phyloP scores from a whole-genome alignment of 441 rosid species.

The Jatropha podagrica region DNA sequence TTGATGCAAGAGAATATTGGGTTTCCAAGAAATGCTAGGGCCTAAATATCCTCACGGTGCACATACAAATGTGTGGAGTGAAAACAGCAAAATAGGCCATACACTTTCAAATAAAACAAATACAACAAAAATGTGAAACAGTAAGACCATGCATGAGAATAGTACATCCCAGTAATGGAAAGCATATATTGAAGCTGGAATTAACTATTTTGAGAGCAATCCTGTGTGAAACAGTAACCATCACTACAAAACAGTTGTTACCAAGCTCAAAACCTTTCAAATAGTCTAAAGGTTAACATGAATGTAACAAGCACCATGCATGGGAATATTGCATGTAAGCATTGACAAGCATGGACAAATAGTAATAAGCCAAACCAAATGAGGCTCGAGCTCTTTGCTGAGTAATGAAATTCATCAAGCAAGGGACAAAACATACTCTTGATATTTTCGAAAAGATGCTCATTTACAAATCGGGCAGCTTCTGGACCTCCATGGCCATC shows the following conservation, averaged over 20 bases:
- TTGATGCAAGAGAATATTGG: neutral
- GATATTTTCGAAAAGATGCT: constrained; percentile 60
- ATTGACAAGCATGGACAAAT: neutral
- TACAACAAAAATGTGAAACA: neutral
- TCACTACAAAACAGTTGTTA: neutral
- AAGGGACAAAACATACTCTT: constrained; percentile 48
- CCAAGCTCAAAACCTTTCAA: neutral
- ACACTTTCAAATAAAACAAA: neutral
- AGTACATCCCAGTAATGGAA: neutral
- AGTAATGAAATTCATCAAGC: constrained; percentile 6
- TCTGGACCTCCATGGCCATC: constrained; percentile 99
- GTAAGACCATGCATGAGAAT: neutral
- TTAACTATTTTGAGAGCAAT: neutral
- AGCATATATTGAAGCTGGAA: neutral
- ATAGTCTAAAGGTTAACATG: constrained; percentile 4
- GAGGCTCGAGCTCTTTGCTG: neutral
- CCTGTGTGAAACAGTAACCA: neutral
- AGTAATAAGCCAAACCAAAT: neutral
- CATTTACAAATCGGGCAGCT: constrained; percentile 72
- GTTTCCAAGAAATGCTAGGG: neutral
- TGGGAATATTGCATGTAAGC: neutral
- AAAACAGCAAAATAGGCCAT: neutral
- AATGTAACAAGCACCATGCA: neutral
- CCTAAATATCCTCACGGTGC: neutral
- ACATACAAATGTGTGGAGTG: neutral